These are phyloP conservation scores for Exophiala alcalophila DNA, from an alignment of 2,329 filamentous ascomycete species.

Conservation along the genomic window DNA sequence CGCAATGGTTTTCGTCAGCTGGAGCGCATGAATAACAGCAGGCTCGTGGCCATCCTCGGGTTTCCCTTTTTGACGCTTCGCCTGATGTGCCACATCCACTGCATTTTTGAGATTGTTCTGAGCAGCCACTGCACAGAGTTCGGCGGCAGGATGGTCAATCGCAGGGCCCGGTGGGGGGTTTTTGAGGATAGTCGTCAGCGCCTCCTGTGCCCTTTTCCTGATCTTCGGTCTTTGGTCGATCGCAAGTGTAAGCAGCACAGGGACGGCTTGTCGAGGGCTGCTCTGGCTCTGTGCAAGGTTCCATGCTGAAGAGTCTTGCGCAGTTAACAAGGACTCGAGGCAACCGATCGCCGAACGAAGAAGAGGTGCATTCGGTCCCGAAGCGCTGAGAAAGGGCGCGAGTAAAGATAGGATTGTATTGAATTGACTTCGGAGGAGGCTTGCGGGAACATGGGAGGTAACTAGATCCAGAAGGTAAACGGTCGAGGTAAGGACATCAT, in stretches of 20 bases:
- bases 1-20: conserved; percentile 87
- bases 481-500: conserved; percentile 78
- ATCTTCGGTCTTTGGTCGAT: conserved; percentile 90
- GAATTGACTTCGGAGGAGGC: conserved; percentile 91
- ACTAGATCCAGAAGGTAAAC: conserved; percentile 95
- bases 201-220: conserved; percentile 87
- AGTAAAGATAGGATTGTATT: conserved; percentile 85
- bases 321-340: conserved; percentile 83
- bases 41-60: conserved; percentile 67
- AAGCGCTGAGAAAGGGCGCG: conserved; percentile 74
- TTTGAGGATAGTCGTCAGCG: conserved; percentile 75
- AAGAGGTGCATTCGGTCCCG: conserved; percentile 81
- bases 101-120: conserved; percentile 72
- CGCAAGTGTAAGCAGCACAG: conserved; percentile 78
- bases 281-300: conserved; percentile 78
- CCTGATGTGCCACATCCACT: conserved; percentile 64
- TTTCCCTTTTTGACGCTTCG: conserved; percentile 60
- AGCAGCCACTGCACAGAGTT: conserved; percentile 92
- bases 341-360: conserved; percentile 87
- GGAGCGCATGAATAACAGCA: conserved; percentile 82
- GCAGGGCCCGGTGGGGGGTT: conserved; percentile 87
- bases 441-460: conserved; percentile 76
- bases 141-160: conserved; percentile 88
- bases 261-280: conserved; percentile 81
- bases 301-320: conserved; percentile 86